Conservation (phyloP, 257 asterid genomes). For the Solanum bukasovii region DNA sequence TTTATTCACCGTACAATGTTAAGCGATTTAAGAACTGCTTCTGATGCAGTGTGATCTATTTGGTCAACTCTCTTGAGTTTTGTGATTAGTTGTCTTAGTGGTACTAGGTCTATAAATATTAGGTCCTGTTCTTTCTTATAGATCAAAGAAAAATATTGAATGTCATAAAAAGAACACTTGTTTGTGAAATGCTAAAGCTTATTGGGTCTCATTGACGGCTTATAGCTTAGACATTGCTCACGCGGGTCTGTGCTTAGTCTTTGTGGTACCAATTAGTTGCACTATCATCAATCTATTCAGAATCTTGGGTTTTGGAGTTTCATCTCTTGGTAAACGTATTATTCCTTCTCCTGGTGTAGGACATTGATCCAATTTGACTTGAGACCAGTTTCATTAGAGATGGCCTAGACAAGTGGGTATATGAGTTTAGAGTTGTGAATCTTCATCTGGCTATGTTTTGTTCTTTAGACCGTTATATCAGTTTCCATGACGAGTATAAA, state of each 20-base stretch:
- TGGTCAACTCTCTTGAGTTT: background rate
- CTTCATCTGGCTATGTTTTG: background rate
- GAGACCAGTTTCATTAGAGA: background rate
- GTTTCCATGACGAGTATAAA: background rate
- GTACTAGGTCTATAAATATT: background rate
- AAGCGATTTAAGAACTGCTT: background rate
- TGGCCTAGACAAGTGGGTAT: background rate
- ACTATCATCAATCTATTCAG: background rate
- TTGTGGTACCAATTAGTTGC: background rate
- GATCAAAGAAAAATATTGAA: background rate
- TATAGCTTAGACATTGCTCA: background rate
- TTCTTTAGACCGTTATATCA: background rate
- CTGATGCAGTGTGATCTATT: background rate
- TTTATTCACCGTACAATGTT: background rate
- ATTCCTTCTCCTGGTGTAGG: background rate
- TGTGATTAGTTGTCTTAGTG: background rate
- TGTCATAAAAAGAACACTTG: background rate
- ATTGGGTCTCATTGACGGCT: background rate
- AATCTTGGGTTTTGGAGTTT: background rate
- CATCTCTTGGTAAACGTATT: background rate
- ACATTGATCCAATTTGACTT: background rate
- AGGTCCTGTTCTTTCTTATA: background rate
- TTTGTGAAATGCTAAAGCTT: background rate
- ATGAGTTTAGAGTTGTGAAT: too few species aligned
- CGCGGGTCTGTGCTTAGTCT: background rate